A percentile compares a stretch with the other conserved stretches of the same genome.
These are phyloP conservation scores for Byssoonygena ceratinophila DNA, from an alignment of 2,329 filamentous ascomycete genomes.

Conservation along the genomic window DNA sequence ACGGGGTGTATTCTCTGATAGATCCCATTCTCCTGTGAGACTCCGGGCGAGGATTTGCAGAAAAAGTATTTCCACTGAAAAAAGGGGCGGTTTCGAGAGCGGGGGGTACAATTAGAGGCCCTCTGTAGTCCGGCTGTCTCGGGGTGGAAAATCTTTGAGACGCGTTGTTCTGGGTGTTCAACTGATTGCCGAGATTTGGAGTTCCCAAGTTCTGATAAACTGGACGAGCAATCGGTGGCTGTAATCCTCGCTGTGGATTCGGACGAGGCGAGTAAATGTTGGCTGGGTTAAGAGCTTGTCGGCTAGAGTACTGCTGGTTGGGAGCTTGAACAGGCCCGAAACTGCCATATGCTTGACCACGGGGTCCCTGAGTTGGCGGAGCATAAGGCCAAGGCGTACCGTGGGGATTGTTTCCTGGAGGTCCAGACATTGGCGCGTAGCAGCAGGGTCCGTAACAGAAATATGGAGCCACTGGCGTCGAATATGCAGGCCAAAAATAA, in stretches of 20 bases:
- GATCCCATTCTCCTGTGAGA: not conserved
- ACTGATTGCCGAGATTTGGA: not conserved
- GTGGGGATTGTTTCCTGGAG: not conserved
- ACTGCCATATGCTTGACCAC: not conserved
- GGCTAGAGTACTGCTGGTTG: not conserved
- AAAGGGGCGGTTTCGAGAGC: not conserved
- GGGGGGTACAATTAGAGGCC: constrained; percentile 15
- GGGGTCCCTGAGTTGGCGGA: not conserved
- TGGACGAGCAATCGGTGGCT: not conserved
- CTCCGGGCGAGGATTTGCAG: not conserved
- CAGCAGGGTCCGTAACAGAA: not conserved
- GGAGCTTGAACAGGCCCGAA: not conserved
- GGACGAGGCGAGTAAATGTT: not conserved
- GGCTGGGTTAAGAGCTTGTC: not conserved
- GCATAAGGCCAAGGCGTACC: not conserved
- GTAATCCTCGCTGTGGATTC: not conserved
- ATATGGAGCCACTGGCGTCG: not conserved
- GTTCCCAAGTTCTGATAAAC: not conserved
- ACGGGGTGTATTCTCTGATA: not conserved
- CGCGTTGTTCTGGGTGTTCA: not conserved
- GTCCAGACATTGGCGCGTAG: constrained; percentile 1
- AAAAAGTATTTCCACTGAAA: not conserved
- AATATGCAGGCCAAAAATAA: not conserved
- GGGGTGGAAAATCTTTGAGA: not conserved
- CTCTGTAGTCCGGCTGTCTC: constrained; percentile 12